phyloP scores from a whole-genome alignment of 306 rosid genomes.

The Lathyrus tuberosus region DNA sequence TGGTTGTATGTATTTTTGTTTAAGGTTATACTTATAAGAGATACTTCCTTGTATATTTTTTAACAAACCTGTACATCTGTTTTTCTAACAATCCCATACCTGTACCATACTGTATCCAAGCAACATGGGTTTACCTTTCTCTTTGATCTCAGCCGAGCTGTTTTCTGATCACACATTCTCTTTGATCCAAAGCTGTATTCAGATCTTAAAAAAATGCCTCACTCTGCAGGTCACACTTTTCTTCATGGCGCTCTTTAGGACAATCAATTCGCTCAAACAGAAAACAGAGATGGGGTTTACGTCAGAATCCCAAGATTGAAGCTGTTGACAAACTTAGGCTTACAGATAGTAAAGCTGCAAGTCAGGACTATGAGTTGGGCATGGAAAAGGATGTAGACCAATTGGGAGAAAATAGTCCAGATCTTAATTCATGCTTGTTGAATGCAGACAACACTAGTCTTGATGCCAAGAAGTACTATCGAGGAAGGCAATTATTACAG shows the following conservation, averaged over 20 bases:
- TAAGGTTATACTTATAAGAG: not conserved
- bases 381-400: slow-evolving; percentile 60
- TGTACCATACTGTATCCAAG: not conserved
- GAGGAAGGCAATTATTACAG: slow-evolving; percentile 73
- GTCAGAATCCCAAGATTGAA: slow-evolving; percentile 69
- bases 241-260: slow-evolving; percentile 67
- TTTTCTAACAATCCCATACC: not conserved
- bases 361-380: slow-evolving; percentile 56
- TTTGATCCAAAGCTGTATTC: slow-evolving; percentile 7
- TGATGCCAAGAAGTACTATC: slow-evolving; percentile 47
- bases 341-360: slow-evolving; percentile 51
- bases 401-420: slow-evolving; percentile 51
- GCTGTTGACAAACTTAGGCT: slow-evolving; percentile 77
- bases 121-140: not conserved
- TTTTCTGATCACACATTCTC: not conserved
- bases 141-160: not conserved
- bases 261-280: slow-evolving; percentile 59
- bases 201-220: slow-evolving; percentile 21
- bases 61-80: not conserved
- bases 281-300: slow-evolving; percentile 77
- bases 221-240: slow-evolving; percentile 66
- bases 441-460: slow-evolving; percentile 47
- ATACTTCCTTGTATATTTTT: not conserved
- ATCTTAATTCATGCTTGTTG: slow-evolving; percentile 46
- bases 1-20: not conserved